Base-by-base conservation (phyloP, 805 yeast genomes). In the Spathaspora arborariae region DNA sequence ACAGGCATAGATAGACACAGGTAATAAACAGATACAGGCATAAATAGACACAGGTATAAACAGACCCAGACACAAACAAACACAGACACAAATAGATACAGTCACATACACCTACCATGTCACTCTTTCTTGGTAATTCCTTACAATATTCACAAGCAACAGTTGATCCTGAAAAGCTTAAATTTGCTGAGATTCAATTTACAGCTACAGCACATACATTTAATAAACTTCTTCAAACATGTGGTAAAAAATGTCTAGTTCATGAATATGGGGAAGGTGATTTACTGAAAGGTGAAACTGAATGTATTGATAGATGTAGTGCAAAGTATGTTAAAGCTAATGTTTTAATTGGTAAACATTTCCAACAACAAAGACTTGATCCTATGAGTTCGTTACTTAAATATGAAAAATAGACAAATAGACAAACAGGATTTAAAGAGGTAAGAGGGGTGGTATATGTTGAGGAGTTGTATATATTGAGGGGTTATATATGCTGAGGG, bases 301-400 rank as follows among this genome's bases (percentile, higher is more conserved):
- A 80, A 39, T 92, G 97, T 62, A 68, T 88, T 9, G 96, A 90
- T 63, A 72, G 97, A 50, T 91, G 98, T 68, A 92, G 87, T 39
- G 67, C 81, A 52, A 91, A 91, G 64, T 90, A 84, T 64, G 87
- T 89, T 71, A 76, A 76, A 56, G 84, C 90, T 40, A 90, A 84
- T 61, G 64, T 79, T 39, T 60, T 76, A 45, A 69, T 88, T 24
- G 94, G 92, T 0, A 75, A 72, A 59, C 67, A 63, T 70, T 75
- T 51, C 72, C 57, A 70, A 64, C 53, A 51, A 26, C 49, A 55
- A 46, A 67, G 79, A 27, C 65, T 78, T 43, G 66, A 68, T 33
- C 81, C 81, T n/a, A 65, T 62, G 48, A 66, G 62, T 45, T 55
- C 51, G 42, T 68, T 79, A 72, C 72, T 63, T 37, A 78, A 62